Evolutionary conservation across 2,329 filamentous ascomycete species (phyloP), one percentile per base, ranked within the genome.

Genomic region (Ceratocystis variospora): DNA sequence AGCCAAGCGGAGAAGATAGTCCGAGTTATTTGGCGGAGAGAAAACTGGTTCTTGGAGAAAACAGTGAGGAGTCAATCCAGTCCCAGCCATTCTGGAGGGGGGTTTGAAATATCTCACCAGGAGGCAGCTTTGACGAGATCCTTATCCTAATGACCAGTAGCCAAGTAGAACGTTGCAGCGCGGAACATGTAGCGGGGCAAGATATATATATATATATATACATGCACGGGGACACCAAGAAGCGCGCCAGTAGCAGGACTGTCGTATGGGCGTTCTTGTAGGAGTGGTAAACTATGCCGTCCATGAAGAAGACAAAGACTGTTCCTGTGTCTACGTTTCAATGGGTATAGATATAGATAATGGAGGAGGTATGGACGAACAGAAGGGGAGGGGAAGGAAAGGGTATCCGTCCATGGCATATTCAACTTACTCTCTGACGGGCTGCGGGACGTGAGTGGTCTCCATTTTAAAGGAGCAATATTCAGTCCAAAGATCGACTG

Each of bases 361-460:
- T 28, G 37, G 45, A 37, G 41, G 55, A 59, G 41, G 62, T 70
- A 70, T 70, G 72, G 74, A 70, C 74, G 76, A 74, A 73, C 75
- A 75, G 76, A 74, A 73, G 71, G 75, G 76, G 75, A 73, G 72
- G 72, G 75, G 75, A 17, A 50, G 45, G 33, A 53, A 62, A 73
- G 71, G 65, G 63, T 44, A n/a, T 64, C 65, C 62, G 86, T 86
- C 81, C 80, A 79, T 78, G 77, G 74, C 71, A 70, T 69, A 77
- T 79, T 64, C 22, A 83, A 97, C 94, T 97, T 96, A 99, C 94
- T 97, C 94, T 96, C 94, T 87, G 79, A 96, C 95, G 77, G 95
- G 83, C 75, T 95, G 89, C 72, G 90, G 84, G 75, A 96, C 91
- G 78, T 99, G 94, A 71, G 89, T 94, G 67, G 94, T 97, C 75